Conservation (phyloP, 192 early-diverging fungal species). For the Radiomyces spectabilis region DNA sequence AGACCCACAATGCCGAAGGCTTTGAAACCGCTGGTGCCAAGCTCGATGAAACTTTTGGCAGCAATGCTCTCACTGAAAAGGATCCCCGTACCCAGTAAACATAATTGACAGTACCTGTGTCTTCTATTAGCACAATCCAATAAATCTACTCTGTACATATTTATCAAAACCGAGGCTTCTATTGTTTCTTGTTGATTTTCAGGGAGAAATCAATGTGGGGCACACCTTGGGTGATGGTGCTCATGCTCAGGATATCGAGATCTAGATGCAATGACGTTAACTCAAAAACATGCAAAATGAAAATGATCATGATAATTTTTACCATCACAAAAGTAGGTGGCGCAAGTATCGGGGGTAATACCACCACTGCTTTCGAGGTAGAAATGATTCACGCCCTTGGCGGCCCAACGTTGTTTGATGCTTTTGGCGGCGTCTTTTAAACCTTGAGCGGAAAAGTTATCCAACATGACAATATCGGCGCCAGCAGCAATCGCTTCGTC, state of each 20-base stretch:
- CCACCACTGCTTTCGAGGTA: constrained; percentile 96
- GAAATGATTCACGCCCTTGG: constrained; percentile 50
- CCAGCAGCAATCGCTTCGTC: constrained; percentile 94
- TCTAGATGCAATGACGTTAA: no score
- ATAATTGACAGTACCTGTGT: no score
- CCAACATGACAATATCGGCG: constrained; percentile 96
- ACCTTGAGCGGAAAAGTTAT: constrained; percentile 77
- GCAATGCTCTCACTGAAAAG: no score
- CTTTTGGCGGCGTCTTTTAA: constrained; percentile 60
- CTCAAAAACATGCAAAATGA: neutral
- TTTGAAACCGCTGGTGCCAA: no score
- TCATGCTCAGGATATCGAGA: constrained; percentile 85
- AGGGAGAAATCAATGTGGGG: constrained; percentile 96
- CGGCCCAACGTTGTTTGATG: constrained; percentile 70
- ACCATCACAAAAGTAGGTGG: constrained; percentile 74
- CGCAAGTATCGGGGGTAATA: constrained; percentile 81
- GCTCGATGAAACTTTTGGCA: no score
- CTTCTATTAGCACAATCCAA: no score
- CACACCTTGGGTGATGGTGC: constrained; percentile 88
- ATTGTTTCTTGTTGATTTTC: constrained; percentile 54
- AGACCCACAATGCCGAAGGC: no score
- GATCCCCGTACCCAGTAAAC: no score
- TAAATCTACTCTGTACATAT: neutral
- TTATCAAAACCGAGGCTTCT: neutral
- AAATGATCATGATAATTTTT: constrained; percentile 4